These are phyloP conservation scores for Larix sibirica DNA, from an alignment of 83 land plant species.

Conservation along the genomic window DNA sequence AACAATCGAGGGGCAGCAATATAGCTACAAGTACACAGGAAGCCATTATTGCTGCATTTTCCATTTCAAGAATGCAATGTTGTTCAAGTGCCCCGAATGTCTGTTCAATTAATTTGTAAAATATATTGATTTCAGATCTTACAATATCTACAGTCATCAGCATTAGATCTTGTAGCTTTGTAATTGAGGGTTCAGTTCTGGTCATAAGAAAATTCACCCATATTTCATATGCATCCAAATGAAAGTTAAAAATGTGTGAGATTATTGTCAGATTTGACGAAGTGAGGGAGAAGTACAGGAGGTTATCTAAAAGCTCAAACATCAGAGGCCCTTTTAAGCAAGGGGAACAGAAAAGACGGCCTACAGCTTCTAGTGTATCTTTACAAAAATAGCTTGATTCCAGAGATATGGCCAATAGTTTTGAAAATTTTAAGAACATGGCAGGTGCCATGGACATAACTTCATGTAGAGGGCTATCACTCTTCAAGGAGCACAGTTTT, in stretches of 20 bases:
- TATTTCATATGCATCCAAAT: conserved; percentile 16
- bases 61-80: conserved; percentile 1
- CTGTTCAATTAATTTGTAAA: conserved; percentile 1
- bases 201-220: conserved; percentile 20
- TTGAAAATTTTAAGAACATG: conserved; percentile 13
- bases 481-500: neutral
- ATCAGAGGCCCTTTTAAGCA: conserved; percentile 19
- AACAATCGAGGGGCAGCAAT: neutral
- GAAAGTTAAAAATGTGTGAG: conserved; percentile 14
- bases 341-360: conserved; percentile 18
- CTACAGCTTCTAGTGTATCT: conserved; percentile 28
- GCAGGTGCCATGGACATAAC: conserved; percentile 8
- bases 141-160: conserved; percentile 6
- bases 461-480: neutral
- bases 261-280: conserved; percentile 16
- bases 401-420: conserved; percentile 21
- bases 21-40: conserved; percentile 18
- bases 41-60: neutral
- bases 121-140: neutral
- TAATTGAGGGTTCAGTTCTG: conserved; percentile 6
- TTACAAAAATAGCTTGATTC: conserved; percentile 27
- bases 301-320: conserved; percentile 9
- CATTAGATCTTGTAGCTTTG: conserved; percentile 1
- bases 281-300: conserved; percentile 7
- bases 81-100: conserved; percentile 12